phyloP scores from a whole-genome alignment of 202 grass and related monocot species.

The Eragrostis tef region DNA sequence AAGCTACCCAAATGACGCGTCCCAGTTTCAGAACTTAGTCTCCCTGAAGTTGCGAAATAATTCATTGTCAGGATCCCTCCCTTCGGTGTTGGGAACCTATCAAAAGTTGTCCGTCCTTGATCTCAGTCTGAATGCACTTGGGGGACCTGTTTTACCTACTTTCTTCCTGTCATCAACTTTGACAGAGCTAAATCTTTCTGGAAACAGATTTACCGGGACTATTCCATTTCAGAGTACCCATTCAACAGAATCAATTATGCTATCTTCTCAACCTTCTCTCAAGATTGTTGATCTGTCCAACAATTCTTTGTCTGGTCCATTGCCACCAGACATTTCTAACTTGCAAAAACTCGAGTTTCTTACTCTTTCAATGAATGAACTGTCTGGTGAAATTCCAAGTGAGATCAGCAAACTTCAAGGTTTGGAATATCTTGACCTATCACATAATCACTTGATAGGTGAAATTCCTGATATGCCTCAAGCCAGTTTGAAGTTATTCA shows the following conservation, averaged over 20 bases:
- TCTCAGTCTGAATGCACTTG: slow-evolving; percentile 84
- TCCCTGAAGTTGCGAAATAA: slow-evolving; percentile 78
- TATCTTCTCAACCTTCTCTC: slow-evolving; percentile 67
- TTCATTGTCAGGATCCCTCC: slow-evolving; percentile 74
- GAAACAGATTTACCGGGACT: slow-evolving; percentile 74
- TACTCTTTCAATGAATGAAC: slow-evolving; percentile 70
- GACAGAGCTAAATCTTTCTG: slow-evolving; percentile 79
- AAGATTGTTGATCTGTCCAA: slow-evolving; percentile 85
- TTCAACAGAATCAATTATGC: slow-evolving; percentile 71
- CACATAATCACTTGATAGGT: slow-evolving; percentile 81
- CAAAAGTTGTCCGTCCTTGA: slow-evolving; percentile 76
- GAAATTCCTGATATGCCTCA: slow-evolving; percentile 85
- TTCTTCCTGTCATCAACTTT: slow-evolving; percentile 73
- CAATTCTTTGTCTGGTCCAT: slow-evolving; percentile 73
- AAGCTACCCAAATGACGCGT: slow-evolving; percentile 71
- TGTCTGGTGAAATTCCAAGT: slow-evolving; percentile 79
- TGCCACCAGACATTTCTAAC: slow-evolving; percentile 87
- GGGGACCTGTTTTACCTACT: slow-evolving; percentile 72
- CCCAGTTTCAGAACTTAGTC: slow-evolving; percentile 78
- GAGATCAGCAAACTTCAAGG: slow-evolving; percentile 76
- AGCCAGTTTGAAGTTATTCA: slow-evolving; percentile 66
- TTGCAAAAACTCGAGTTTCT: slow-evolving; percentile 78
- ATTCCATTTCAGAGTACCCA: slow-evolving; percentile 81
- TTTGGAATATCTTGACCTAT: slow-evolving; percentile 85
- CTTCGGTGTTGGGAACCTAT: slow-evolving; percentile 81